Evolutionary conservation across 306 rosid species (phyloP), one percentile per base, ranked within the genome.

Genomic region (Malus sylvestris): DNA sequence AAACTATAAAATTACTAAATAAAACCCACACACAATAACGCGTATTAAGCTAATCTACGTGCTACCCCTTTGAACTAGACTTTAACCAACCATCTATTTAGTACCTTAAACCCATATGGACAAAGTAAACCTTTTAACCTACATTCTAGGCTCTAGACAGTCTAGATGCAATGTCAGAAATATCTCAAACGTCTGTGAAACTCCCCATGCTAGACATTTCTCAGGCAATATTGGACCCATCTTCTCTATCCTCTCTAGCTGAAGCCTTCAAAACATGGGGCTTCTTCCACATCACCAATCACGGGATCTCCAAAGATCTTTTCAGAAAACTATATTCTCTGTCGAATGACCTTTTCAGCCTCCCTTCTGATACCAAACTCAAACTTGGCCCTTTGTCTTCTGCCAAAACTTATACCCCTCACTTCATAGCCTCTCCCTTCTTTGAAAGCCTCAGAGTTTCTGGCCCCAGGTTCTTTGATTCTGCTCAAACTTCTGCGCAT

Each of bases 341-440:
- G 67, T 89, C 96, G 60, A 84, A 86, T 71, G 52, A 66, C 57
- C 60, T 95, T 45, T 95, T 92, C 67, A 80, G 49, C 83, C 96
- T 95, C 70, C 96, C 97, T 70, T 84, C 88, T 83, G 90, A 92
- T 40, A 86, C 90, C 15, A 95, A 95, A 71, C 93, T 95, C 75
- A 89, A 89, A 75, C 88, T 95, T 75, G 98, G 98, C 25, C 98
- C 98, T 81, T 83, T 87, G 67, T 94, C 98, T 45, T 81, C 96
- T 63, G 8, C 86, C 32, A 92, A 87, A 81, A 83, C 92, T 45
- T 95, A 95, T 63, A 91, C 96, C 5, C 97, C 98, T 71, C 97
- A 88, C 30, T 95, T 95, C 89, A 89, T 95, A 83, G 97, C 98
- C 78, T 95, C 98, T 64, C 98, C 98, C n/a, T 95, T 83, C 87